phyloP scores from a whole-genome alignment of 1,284 basidiomycete species.

The Tilletia caries region DNA sequence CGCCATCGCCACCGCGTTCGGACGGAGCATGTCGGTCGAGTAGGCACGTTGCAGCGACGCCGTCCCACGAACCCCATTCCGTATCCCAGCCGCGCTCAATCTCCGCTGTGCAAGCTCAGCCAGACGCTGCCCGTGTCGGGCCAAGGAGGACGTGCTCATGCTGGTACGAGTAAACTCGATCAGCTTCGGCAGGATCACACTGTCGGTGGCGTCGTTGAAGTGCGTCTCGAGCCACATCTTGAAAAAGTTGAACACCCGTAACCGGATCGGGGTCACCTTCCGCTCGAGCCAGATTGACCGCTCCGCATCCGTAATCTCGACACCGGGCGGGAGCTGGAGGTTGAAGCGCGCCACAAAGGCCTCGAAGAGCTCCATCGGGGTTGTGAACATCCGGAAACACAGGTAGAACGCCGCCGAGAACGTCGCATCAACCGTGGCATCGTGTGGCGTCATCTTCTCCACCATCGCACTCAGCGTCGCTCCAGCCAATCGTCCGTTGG shows the following conservation, averaged over 20 bases:
- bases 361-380: conserved; percentile 71
- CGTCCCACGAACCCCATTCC: conserved; percentile 26
- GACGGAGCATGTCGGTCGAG: conserved; percentile 49
- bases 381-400: conserved; percentile 90
- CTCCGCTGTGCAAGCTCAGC: conserved; percentile 64
- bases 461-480: conserved; percentile 83
- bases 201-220: conserved; percentile 67
- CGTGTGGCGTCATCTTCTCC: conserved; percentile 94
- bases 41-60: conserved; percentile 46
- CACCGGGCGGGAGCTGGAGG: conserved; percentile 57
- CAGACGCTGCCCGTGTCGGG: conserved; percentile 67
- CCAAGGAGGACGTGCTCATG: conserved; percentile 63
- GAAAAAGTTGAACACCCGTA: conserved; percentile 85
- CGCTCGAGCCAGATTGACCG: conserved; percentile 72
- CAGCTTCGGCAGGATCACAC: conserved; percentile 60
- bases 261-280: conserved; percentile 80
- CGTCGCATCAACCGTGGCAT: conserved; percentile 72
- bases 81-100: conserved; percentile 45
- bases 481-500: conserved; percentile 84
- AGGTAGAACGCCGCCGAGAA: conserved; percentile 88
- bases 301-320: conserved; percentile 63
- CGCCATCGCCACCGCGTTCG: conserved; percentile 26
- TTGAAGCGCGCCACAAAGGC: conserved; percentile 78
- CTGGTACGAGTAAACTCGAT: conserved; percentile 66
- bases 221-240: conserved; percentile 88